Conservation (phyloP, 2,329 filamentous ascomycete species). For the Ophiocordyceps camponoti-floridani region DNA sequence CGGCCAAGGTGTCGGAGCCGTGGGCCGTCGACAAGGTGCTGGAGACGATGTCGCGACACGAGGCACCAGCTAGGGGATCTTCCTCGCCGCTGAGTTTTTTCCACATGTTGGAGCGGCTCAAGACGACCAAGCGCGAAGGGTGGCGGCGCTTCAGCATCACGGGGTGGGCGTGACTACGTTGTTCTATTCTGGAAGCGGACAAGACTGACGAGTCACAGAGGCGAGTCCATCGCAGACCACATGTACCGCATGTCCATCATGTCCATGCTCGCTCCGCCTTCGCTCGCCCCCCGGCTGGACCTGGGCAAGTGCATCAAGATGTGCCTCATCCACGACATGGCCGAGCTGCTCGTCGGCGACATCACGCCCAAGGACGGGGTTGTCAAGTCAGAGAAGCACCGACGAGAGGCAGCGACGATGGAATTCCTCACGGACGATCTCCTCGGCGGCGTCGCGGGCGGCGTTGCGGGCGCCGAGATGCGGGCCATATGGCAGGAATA, state of each 20-base stretch:
- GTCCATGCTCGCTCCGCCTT: slow-evolving; percentile 72
- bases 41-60: slow-evolving; percentile 34
- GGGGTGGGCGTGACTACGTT: neutral
- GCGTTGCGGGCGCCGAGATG: slow-evolving; percentile 49
- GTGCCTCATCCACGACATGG: slow-evolving; percentile 96
- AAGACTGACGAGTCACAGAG: slow-evolving; percentile 19
- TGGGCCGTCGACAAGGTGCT: slow-evolving; percentile 48
- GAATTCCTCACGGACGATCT: slow-evolving; percentile 65
- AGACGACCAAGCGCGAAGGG: slow-evolving; percentile 91
- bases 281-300: slow-evolving; percentile 55
- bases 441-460: slow-evolving; percentile 59
- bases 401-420: slow-evolving; percentile 79
- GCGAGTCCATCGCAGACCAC: slow-evolving; percentile 91
- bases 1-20: slow-evolving; percentile 21
- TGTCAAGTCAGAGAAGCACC: slow-evolving; percentile 70
- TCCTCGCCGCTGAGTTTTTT: slow-evolving; percentile 78
- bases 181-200: neutral
- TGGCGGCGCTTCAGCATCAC: slow-evolving; percentile 80
- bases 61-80: slow-evolving; percentile 37
- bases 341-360: slow-evolving; percentile 84
- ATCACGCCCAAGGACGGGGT: slow-evolving; percentile 88
- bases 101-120: slow-evolving; percentile 81
- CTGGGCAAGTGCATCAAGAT: slow-evolving; percentile 78
- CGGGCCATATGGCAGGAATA: slow-evolving; percentile 85
- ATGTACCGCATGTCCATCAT: slow-evolving; percentile 99